Conservation (phyloP, 306 rosid species). For the Biancaea sappan region DNA sequence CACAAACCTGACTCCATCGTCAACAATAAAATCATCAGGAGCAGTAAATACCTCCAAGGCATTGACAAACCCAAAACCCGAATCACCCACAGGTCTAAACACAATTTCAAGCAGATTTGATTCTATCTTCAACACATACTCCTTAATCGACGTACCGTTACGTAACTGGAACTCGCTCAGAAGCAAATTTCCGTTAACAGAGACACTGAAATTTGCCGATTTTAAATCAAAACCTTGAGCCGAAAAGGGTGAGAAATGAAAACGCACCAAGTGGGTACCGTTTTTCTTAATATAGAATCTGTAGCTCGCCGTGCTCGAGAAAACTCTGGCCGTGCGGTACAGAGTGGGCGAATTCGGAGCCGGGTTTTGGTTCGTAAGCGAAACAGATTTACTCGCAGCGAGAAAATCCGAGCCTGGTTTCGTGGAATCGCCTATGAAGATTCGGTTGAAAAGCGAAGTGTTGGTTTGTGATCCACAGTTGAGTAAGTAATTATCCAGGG, state of each 20-base stretch:
- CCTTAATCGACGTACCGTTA: conserved; percentile 52
- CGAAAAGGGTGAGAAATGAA: conserved; percentile 82
- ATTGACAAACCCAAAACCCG: conserved; percentile 72
- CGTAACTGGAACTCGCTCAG: conserved; percentile 35
- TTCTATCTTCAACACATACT: conserved; percentile 60
- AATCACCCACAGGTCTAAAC: conserved; percentile 56
- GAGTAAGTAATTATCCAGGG: conserved; percentile 71
- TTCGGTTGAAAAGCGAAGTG: conserved; percentile 52
- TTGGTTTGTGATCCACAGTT: conserved; percentile 78
- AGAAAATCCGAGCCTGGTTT: conserved; percentile 49
- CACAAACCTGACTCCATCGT: conserved; percentile 66
- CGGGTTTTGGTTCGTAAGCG: conserved; percentile 58
- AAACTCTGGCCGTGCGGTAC: conserved; percentile 83
- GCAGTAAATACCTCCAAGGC: conserved; percentile 86
- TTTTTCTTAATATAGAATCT: conserved; percentile 62
- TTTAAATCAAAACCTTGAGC: conserved; percentile 52
- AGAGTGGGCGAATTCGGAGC: conserved; percentile 45
- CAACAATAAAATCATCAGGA: conserved; percentile 70
- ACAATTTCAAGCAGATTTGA: conserved; percentile 52
- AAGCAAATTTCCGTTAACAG: conserved; percentile 50
- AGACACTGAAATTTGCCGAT: conserved; percentile 66
- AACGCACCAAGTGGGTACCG: conserved; percentile 82
- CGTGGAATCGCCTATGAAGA: conserved; percentile 61
- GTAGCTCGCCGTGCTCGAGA: conserved; percentile 58
- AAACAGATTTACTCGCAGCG: conserved; percentile 49